These are phyloP conservation scores for Suillus tomentosus DNA, from an alignment of 768 basidiomycete genomes.

Conservation along the genomic window DNA sequence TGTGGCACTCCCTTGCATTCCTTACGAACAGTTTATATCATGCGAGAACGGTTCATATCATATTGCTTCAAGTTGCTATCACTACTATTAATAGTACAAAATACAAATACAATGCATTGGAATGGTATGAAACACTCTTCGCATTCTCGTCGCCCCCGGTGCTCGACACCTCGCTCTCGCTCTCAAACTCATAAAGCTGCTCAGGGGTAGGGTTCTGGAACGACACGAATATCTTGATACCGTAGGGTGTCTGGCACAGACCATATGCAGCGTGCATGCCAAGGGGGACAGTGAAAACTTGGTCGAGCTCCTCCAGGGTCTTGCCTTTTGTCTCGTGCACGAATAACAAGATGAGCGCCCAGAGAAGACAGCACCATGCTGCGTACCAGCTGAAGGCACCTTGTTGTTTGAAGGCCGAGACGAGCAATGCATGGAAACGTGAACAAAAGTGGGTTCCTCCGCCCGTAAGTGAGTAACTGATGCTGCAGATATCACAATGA, in stretches of 20 bases:
- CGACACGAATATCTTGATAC: conserved; percentile 51
- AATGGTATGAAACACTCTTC: background rate
- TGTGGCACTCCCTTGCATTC: no score
- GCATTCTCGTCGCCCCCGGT: conserved; percentile 16
- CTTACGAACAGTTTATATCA: no score
- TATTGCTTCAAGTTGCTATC: no score
- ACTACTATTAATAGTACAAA: no score
- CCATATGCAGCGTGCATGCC: conserved; percentile 58
- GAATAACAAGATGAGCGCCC: conserved; percentile 59
- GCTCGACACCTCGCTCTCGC: conserved; percentile 18
- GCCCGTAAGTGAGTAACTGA: conserved; percentile 50
- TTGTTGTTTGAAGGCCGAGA: conserved; percentile 47
- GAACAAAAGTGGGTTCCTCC: conserved; percentile 70
- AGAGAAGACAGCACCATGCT: conserved; percentile 56
- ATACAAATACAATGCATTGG: no score
- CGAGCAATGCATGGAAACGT: conserved; percentile 72
- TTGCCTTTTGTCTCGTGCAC: conserved; percentile 72
- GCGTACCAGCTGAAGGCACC: conserved; percentile 80
- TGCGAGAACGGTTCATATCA: no score
- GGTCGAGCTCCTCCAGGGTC: conserved; percentile 56
- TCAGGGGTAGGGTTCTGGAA: conserved; percentile 30
- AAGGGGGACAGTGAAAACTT: conserved; percentile 58
- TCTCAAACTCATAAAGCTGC: no score
- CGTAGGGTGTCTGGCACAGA: conserved; percentile 51
- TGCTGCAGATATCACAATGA: no score